Conservation (phyloP, 352 stramenopile species). For the Phytophthora rubi region DNA sequence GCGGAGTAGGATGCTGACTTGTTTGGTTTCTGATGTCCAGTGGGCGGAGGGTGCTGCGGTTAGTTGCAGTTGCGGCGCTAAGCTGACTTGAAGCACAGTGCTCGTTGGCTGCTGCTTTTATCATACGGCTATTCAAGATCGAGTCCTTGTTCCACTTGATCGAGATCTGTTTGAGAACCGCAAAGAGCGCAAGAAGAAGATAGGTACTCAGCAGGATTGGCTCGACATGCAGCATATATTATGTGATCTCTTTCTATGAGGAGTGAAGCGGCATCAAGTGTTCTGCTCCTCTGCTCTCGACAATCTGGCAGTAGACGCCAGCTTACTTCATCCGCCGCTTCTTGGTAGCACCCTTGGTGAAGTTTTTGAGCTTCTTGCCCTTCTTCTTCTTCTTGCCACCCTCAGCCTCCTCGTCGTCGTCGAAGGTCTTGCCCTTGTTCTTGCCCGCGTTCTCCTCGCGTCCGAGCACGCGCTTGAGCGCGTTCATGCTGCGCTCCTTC, state of each 20-base stretch:
- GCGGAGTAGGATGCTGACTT: background rate
- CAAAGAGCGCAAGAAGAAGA: background rate
- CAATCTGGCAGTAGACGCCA: background rate
- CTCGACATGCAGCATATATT: constrained; percentile 42
- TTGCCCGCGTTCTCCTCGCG: constrained; percentile 84
- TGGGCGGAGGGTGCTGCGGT: constrained; percentile 63
- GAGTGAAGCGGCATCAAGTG: constrained; percentile 17
- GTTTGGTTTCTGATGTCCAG: constrained; percentile 28
- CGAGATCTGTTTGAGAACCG: background rate
- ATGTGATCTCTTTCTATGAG: constrained; percentile 39
- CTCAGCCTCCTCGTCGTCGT: constrained; percentile 65
- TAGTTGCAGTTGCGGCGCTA: constrained; percentile 16
- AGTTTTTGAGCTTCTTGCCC: constrained; percentile 69
- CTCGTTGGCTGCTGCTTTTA: background rate
- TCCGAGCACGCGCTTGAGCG: constrained; percentile 75
- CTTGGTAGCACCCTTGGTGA: constrained; percentile 77
- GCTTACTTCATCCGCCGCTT: constrained; percentile 66
- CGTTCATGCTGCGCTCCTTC: constrained; percentile 85
- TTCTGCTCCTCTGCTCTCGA: constrained; percentile 15
- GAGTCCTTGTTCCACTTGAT: background rate
- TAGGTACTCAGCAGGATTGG: background rate
- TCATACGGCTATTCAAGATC: constrained; percentile 1
- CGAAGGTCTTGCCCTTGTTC: constrained; percentile 60
- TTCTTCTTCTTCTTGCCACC: constrained; percentile 68
- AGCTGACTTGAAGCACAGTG: background rate